phyloP scores from a whole-genome alignment of 495 filamentous ascomycete species.

The Hyaloscypha bicolor region DNA sequence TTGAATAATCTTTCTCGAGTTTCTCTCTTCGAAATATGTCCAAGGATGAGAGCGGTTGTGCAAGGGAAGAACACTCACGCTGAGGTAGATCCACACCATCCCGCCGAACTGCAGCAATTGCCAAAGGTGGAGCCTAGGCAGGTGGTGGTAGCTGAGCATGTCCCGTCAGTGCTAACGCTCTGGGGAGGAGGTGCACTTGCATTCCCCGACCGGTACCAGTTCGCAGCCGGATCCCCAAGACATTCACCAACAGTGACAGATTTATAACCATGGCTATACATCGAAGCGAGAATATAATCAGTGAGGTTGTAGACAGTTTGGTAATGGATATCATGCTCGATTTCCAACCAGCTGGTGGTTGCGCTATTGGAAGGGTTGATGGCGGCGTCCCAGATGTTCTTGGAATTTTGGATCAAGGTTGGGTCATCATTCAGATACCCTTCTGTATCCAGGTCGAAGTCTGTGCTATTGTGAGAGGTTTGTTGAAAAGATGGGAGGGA shows the following conservation, averaged over 20 bases:
- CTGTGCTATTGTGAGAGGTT: slow-evolving; percentile 34
- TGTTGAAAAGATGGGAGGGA: background rate
- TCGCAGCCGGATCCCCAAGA: slow-evolving; percentile 65
- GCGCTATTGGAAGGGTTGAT: slow-evolving; percentile 49
- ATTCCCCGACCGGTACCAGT: slow-evolving; percentile 67
- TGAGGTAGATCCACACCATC: slow-evolving; percentile 21
- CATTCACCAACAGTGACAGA: slow-evolving; percentile 76
- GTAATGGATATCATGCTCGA: slow-evolving; percentile 79
- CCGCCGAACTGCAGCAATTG: slow-evolving; percentile 26
- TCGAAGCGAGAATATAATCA: slow-evolving; percentile 66
- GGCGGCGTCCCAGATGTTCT: slow-evolving; percentile 68
- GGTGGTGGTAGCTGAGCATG: slow-evolving; percentile 18
- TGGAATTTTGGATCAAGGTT: slow-evolving; percentile 64
- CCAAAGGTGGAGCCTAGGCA: slow-evolving; percentile 28
- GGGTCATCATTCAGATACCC: slow-evolving; percentile 70
- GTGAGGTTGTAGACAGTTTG: slow-evolving; percentile 79
- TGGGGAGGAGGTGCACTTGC: slow-evolving; percentile 10
- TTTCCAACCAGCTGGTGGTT: slow-evolving; percentile 60
- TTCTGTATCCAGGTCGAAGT: slow-evolving; percentile 80
- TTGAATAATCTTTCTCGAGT: background rate
- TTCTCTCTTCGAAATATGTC: background rate
- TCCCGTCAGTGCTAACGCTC: slow-evolving; percentile 22
- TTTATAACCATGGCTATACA: slow-evolving; percentile 60
- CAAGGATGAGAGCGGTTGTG: no score
- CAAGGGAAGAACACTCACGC: background rate